phyloP scores from a whole-genome alignment of 805 yeast genomes.

The Pichia phayaonensis region DNA sequence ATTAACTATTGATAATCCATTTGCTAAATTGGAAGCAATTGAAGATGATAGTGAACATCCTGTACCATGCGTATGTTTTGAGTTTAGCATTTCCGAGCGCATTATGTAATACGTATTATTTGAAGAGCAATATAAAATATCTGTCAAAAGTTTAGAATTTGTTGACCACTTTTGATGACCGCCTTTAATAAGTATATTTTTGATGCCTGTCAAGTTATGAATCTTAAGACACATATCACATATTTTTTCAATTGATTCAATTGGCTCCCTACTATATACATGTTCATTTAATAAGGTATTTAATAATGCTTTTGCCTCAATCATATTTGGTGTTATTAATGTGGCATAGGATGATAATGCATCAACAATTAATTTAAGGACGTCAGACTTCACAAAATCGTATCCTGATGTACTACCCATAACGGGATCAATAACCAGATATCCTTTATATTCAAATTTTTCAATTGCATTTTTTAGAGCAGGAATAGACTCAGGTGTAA shows the following conservation, averaged over 20 bases:
- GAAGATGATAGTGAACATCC: slow-evolving; percentile 85
- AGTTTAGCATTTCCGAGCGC: slow-evolving; percentile 6
- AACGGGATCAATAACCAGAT: slow-evolving; percentile 69
- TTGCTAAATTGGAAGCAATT: slow-evolving; percentile 68
- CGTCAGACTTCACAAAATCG: slow-evolving; percentile 38
- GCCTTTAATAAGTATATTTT: slow-evolving; percentile 10
- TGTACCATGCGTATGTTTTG: slow-evolving; percentile 69
- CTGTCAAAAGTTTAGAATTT: slow-evolving; percentile 2
- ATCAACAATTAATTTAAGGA: slow-evolving; percentile 23
- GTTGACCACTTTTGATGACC: slow-evolving; percentile 20
- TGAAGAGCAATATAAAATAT: slow-evolving; percentile 7
- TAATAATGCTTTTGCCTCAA: slow-evolving; percentile 43
- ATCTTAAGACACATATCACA: slow-evolving; percentile 2
- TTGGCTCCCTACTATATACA: not conserved
- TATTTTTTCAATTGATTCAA: slow-evolving; percentile 3
- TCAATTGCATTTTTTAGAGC: slow-evolving; percentile 25
- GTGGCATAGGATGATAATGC: slow-evolving; percentile 45
- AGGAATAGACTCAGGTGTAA: slow-evolving; percentile 46
- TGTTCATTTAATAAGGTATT: not conserved
- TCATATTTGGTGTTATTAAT: slow-evolving; percentile 67
- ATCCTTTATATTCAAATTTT: slow-evolving; percentile 18
- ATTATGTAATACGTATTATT: not conserved
- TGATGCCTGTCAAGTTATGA: not conserved
- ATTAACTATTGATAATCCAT: slow-evolving; percentile 35
- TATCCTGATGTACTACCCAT: slow-evolving; percentile 78